A percentile compares a stretch with the other conserved stretches of the same genome.
Conservation (phyloP, 495 filamentous ascomycete species). For the Chaetomidium leptoderma region DNA sequence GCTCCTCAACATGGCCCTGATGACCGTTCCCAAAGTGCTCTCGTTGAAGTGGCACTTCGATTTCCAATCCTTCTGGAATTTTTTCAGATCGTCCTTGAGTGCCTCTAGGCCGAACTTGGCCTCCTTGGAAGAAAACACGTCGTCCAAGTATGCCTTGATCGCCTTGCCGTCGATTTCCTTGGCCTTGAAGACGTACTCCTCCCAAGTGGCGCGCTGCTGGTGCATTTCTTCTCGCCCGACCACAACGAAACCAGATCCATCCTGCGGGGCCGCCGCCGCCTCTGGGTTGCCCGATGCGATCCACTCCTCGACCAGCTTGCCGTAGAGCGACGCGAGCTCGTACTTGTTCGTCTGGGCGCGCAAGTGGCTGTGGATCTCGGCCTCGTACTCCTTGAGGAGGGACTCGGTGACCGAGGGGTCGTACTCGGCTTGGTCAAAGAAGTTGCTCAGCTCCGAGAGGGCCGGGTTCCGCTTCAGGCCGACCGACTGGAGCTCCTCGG, state of each 20-base stretch:
- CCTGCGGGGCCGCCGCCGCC: background rate
- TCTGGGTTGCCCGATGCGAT: constrained; percentile 31
- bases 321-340: constrained; percentile 59
- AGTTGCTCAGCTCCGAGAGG: constrained; percentile 27
- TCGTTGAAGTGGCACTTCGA: constrained; percentile 20
- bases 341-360: constrained; percentile 49
- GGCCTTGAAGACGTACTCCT: constrained; percentile 42
- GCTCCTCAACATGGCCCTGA: constrained; percentile 50
- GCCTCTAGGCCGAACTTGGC: constrained; percentile 7
- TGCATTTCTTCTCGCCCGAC: constrained; percentile 33
- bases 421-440: constrained; percentile 34
- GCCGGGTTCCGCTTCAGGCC: constrained; percentile 15
- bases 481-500: constrained; percentile 25
- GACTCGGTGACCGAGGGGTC: constrained; percentile 34
- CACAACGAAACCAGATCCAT: constrained; percentile 18
- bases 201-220: constrained; percentile 53
- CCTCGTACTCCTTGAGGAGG: constrained; percentile 38
- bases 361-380: constrained; percentile 36
- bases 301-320: constrained; percentile 60
- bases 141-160: constrained; percentile 47
- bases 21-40: constrained; percentile 26
- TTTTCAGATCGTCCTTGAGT: constrained; percentile 5
- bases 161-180: constrained; percentile 35
- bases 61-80: constrained; percentile 20
- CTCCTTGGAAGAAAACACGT: constrained; percentile 46